Base-by-base conservation (phyloP, 192 early-diverging fungal species). In the Coemansia sp. region DNA sequence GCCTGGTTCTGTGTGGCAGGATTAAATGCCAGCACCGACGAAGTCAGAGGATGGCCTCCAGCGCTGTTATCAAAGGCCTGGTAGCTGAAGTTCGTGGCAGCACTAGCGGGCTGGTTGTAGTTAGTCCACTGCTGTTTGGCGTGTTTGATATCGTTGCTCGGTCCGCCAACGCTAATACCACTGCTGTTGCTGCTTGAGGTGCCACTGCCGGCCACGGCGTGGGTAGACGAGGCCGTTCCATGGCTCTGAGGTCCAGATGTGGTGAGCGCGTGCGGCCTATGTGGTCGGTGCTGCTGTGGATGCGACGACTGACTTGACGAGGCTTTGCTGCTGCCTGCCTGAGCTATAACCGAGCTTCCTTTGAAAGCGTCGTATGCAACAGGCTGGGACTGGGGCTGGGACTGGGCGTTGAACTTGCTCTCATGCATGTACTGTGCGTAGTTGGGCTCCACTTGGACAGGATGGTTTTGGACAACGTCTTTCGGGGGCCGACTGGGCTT, bases 11-110 rank as follows among this genome's bases (percentile, higher is more conserved):
- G 24, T 3, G 36, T 17, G 4, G 62, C 37, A 1, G 61, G 17
- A 22, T 61, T 54, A 5, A 65, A 42, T 12, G 76, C 66, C 31
- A 78, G 67, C 22, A 69, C 70, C 3, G 76, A 78, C 12, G 67
- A 61, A 9, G 76, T 73, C 62, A 69, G 25, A 0, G 76, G 58
- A 39, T 73, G 76, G 32, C 53, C 51, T n/a, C 62, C 59, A 20
- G 59, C 36, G 53, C 62, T 78, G 20, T n/a, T n/a, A n/a, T n/a
- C n/a, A n/a, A n/a, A n/a, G n/a, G n/a, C n/a, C n/a, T n/a, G n/a
- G n/a, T n/a, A n/a, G n/a, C n/a, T n/a, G n/a, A n/a, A n/a, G n/a
- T n/a, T n/a, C n/a, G n/a, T n/a, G n/a, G n/a, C n/a, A n/a, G n/a
- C n/a, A n/a, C n/a, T n/a, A n/a, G n/a, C n/a, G n/a, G n/a, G n/a